A percentile compares a stretch with the other conserved stretches of the same genome.
phyloP scores from a whole-genome alignment of 805 yeast species.

The Candida montana region DNA sequence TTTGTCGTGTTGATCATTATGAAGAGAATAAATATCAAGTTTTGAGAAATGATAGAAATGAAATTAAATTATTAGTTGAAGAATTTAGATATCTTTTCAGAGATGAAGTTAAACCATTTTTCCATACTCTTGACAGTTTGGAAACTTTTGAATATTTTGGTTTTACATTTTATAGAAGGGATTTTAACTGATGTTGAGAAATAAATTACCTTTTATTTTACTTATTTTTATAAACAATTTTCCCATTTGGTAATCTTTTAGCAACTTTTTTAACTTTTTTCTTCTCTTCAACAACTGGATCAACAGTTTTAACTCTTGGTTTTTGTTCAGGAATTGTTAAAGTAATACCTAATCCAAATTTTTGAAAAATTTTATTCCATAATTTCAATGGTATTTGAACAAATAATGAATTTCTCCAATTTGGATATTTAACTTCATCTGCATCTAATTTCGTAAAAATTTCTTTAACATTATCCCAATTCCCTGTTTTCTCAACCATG shows the following conservation, averaged over 20 bases:
- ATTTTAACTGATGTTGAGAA: background rate
- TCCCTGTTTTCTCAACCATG: conserved; percentile 34
- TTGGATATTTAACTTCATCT: conserved; percentile 43
- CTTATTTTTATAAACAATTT: conserved; percentile 35
- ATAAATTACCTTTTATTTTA: too few relatives aligned
- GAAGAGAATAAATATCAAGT: conserved; percentile 1
- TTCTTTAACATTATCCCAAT: conserved; percentile 31
- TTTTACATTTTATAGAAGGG: conserved; percentile 4
- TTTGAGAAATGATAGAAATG: background rate
- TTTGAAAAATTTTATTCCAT: conserved; percentile 44
- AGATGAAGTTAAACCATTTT: conserved; percentile 7
- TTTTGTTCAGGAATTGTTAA: conserved; percentile 7
- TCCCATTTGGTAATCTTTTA: conserved; percentile 51
- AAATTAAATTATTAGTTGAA: conserved; percentile 2
- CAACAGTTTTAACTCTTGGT: conserved; percentile 3
- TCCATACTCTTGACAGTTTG: background rate
- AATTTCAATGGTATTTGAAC: conserved; percentile 35
- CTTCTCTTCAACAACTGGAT: conserved; percentile 21
- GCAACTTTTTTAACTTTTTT: conserved; percentile 36
- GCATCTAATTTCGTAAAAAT: conserved; percentile 39
- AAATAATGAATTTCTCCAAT: conserved; percentile 43
- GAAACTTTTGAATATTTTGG: conserved; percentile 10
- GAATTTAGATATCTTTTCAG: conserved; percentile 9
- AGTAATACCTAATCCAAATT: conserved; percentile 14
- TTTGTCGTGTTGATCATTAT: conserved; percentile 18